Percentiles rank a stretch among this genome's conserved stretches.
phyloP scores from a whole-genome alignment of 495 filamentous ascomycete genomes.

The Thermothielavioides terrestris region DNA sequence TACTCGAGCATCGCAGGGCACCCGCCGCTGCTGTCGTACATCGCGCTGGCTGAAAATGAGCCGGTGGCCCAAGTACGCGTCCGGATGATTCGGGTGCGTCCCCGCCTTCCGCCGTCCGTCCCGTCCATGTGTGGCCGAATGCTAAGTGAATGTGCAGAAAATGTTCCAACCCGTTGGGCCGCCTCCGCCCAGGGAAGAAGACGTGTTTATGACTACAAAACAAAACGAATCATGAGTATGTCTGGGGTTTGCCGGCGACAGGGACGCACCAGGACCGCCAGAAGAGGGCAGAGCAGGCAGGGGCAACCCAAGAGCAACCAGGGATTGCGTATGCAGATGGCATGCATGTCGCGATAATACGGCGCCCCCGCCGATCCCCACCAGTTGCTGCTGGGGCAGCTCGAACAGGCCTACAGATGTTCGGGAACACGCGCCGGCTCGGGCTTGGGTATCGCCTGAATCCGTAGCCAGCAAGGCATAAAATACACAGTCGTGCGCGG shows the following conservation, averaged over 20 bases:
- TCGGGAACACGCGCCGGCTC: too few species aligned
- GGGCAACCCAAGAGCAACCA: too few species aligned
- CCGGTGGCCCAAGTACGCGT: constrained; percentile 65
- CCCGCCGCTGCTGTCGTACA: constrained; percentile 78
- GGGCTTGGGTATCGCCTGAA: neutral
- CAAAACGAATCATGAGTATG: constrained; percentile 4
- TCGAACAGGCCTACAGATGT: too few species aligned
- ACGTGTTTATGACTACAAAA: constrained; percentile 10
- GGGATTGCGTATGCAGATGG: too few species aligned
- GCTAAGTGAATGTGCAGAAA: constrained; percentile 38
- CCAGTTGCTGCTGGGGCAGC: too few species aligned
- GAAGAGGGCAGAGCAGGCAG: neutral
- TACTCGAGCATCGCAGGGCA: constrained; percentile 83
- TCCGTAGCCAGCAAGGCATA: neutral
- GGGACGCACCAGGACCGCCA: neutral
- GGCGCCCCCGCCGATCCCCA: too few species aligned
- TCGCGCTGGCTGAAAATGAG: constrained; percentile 81
- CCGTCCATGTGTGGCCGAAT: neutral
- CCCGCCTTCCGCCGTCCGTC: neutral
- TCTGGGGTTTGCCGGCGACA: neutral
- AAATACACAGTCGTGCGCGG: constrained; percentile 4
- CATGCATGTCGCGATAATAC: too few species aligned
- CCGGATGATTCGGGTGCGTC: constrained; percentile 59
- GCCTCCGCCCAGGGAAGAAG: constrained; percentile 59
- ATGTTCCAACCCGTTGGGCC: constrained; percentile 89